Percentiles rank a stretch among this genome's conserved stretches.
These are phyloP conservation scores for Citrus maxima DNA, from an alignment of 345 rosid species.

Conservation along the genomic window DNA sequence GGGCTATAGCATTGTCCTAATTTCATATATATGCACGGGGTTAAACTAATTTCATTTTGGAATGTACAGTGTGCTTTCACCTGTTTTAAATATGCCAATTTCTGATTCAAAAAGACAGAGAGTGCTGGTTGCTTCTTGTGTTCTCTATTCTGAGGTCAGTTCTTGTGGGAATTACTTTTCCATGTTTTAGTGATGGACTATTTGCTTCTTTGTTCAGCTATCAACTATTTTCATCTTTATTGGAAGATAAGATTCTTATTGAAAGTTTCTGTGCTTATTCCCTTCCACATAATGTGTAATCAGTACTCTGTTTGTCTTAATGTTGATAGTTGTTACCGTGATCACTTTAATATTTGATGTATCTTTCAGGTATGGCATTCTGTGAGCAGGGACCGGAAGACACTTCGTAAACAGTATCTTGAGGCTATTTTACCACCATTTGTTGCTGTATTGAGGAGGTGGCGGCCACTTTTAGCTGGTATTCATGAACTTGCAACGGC, in stretches of 20 bases:
- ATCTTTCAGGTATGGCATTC: conserved; percentile 90
- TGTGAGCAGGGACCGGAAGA: conserved; percentile 74
- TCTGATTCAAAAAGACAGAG: conserved; percentile 97
- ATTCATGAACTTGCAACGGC: conserved; percentile 97
- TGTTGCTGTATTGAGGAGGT: conserved; percentile 94
- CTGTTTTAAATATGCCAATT: conserved; percentile 91
- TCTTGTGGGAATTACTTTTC: conserved; percentile 23
- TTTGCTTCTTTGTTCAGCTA: conserved; percentile 12
- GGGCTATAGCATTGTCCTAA: not conserved
- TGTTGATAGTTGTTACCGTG: conserved; percentile 10
- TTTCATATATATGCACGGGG: conserved; percentile 16
- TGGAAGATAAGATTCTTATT: conserved; percentile 13
- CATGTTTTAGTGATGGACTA: not conserved
- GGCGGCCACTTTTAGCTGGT: conserved; percentile 97
- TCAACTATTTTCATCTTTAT: conserved; percentile 11
- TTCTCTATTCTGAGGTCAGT: conserved; percentile 98
- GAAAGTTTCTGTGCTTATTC: not conserved
- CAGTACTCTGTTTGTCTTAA: conserved; percentile 12
- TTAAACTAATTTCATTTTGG: conserved; percentile 24
- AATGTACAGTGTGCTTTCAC: conserved; percentile 87
- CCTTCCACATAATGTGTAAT: conserved; percentile 6
- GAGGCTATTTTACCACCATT: conserved; percentile 95
- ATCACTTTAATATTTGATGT: conserved; percentile 17
- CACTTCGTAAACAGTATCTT: conserved; percentile 89
- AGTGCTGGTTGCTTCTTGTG: conserved; percentile 95